Evolutionary conservation across 192 early-diverging fungal species (phyloP), one percentile per base, ranked within the genome.

Genomic region (Globomyces pollinis-pini): DNA sequence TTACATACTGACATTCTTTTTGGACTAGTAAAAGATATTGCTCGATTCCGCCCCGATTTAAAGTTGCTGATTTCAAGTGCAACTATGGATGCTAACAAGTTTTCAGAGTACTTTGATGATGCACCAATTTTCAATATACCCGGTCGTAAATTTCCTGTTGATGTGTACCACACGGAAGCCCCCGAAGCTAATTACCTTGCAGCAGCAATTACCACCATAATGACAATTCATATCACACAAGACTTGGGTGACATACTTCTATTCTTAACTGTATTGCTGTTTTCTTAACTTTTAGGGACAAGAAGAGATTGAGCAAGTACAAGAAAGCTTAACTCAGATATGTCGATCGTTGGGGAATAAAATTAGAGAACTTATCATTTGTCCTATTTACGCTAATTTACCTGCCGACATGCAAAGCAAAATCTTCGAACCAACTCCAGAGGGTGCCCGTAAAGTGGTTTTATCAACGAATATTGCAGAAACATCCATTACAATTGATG

Each of bases 391-490:
- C 70, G 88, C 90, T 68, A 88, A 88, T 38, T 66, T 99, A 26
- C 96, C 96, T 1, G 85, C 88, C 30, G 94, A 99, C 65, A 81
- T 94, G 81, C 96, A 99, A 68, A 86, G 88, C 16, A 86, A 82
- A 59, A 99, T 99, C 60, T 99, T 99, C 70, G 91, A 96, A 61
- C 91, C 91, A 1, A 78, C 95, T 5, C 86, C 86, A 23, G 73
- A 81, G 7, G 85, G 87, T 66, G 84, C 66, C 1, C 49, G 79
- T 21, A 80, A 80, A 61, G 57, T 93, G 0, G 93, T 99, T 4
- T 87, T 99, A 60, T 91, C 96, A 1, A 99, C 96, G 3, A 99
- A 99, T 74, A 95, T 99, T 68, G 96, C 96, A 26, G 96, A 99
- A 75, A 99, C 96, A 2, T 91, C 89, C 54, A 87, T 99, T 57